phyloP scores from a whole-genome alignment of 768 basidiomycete genomes.

The Dacryopinax spathularia region DNA sequence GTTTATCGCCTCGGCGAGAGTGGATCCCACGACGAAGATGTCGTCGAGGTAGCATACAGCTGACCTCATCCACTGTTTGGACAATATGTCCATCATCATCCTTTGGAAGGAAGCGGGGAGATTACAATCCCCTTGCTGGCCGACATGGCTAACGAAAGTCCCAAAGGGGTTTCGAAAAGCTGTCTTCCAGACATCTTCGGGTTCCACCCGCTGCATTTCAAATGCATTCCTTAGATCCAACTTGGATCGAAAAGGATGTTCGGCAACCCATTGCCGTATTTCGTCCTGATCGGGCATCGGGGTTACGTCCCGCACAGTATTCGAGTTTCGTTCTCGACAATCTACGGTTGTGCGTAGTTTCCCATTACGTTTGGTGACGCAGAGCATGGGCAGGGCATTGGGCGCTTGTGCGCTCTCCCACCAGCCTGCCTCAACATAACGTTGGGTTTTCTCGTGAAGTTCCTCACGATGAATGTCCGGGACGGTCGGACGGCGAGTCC shows the following conservation, averaged over 20 bases:
- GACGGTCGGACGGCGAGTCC: slow-evolving; percentile 23
- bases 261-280: slow-evolving; percentile 21
- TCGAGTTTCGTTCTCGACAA: slow-evolving; percentile 26
- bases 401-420: slow-evolving; percentile 18
- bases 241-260: slow-evolving; percentile 21
- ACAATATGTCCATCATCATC: slow-evolving; percentile 31
- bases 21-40: slow-evolving; percentile 29
- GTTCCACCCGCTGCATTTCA: slow-evolving; percentile 6
- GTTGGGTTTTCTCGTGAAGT: slow-evolving; percentile 23
- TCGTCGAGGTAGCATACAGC: slow-evolving; percentile 35
- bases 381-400: slow-evolving; percentile 24
- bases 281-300: slow-evolving; percentile 32
- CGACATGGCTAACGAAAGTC: slow-evolving; percentile 27
- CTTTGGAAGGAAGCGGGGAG: slow-evolving; percentile 34
- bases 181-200: slow-evolving; percentile 10
- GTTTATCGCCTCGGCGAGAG: slow-evolving; percentile 27
- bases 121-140: slow-evolving; percentile 36
- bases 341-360: slow-evolving; percentile 27
- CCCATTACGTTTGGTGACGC: slow-evolving; percentile 24
- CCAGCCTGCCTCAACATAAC: slow-evolving; percentile 25
- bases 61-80: slow-evolving; percentile 26
- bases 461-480: slow-evolving; percentile 20
- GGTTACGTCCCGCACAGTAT: slow-evolving; percentile 29
- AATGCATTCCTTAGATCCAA: slow-evolving; percentile 10
- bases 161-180: slow-evolving; percentile 25